Evolutionary conservation across 352 stramenopile species (phyloP).

Genomic region (Phytophthora sp.): DNA sequence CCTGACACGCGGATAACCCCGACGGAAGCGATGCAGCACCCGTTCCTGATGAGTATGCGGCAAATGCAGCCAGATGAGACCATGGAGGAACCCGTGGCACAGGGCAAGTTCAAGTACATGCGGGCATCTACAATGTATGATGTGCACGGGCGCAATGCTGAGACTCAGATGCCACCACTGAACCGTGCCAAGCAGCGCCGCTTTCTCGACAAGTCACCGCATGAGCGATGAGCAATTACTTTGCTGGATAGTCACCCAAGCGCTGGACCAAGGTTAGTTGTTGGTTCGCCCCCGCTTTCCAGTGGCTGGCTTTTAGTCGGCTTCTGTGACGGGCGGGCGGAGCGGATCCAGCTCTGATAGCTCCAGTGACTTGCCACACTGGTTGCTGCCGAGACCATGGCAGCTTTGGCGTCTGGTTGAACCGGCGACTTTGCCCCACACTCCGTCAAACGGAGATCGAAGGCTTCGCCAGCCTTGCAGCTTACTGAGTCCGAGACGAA

Average conservation of each 20-base stretch:
- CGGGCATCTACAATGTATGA: constrained; percentile 48
- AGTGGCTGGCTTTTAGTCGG: background rate
- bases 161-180: constrained; percentile 40
- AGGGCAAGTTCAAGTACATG: constrained; percentile 61
- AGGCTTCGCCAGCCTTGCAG: background rate
- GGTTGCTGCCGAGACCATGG: background rate
- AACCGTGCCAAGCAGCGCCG: constrained; percentile 56
- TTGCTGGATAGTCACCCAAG: constrained; percentile 7
- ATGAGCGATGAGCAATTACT: constrained; percentile 40
- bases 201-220: constrained; percentile 45
- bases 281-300: background rate
- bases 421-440: background rate
- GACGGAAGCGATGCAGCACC: constrained; percentile 92
- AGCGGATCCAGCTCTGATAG: background rate
- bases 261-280: constrained; percentile 8
- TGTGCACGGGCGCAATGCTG: constrained; percentile 35
- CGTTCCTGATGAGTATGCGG: constrained; percentile 84
- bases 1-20: constrained; percentile 92
- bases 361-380: background rate
- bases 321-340: background rate
- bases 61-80: constrained; percentile 45
- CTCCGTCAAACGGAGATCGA: background rate
- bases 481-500: background rate
- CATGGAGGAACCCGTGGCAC: constrained; percentile 36
- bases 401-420: background rate